A percentile compares a stretch with the other conserved stretches of the same genome.
phyloP scores from a whole-genome alignment of 495 filamentous ascomycete genomes.

The Hyaloscypha hepaticicola region DNA sequence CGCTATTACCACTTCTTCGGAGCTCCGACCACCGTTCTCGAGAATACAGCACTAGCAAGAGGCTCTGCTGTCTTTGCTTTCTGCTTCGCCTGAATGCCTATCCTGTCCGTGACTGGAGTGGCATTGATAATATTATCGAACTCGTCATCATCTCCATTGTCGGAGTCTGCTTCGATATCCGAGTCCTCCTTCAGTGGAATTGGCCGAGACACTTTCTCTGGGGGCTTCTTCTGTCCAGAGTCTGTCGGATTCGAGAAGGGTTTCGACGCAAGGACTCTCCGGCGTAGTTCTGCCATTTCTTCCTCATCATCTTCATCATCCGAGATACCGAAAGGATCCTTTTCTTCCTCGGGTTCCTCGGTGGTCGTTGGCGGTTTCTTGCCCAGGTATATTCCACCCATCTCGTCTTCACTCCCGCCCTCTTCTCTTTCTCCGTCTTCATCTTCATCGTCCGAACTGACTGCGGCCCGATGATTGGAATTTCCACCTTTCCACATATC shows the following conservation, averaged over 20 bases:
- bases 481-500: conserved; percentile 88
- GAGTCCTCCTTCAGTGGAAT: conserved; percentile 57
- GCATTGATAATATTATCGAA: conserved; percentile 94
- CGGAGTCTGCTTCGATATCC: conserved; percentile 71
- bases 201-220: conserved; percentile 57
- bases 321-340: conserved; percentile 70
- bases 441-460: conserved; percentile 56
- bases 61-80: conserved; percentile 28
- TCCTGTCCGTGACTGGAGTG: conserved; percentile 78
- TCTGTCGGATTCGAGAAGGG: conserved; percentile 69
- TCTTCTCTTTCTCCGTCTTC: conserved; percentile 49
- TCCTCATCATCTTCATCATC: conserved; percentile 78
- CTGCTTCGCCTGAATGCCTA: conserved; percentile 59
- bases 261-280: conserved; percentile 80
- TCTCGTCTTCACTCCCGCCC: conserved; percentile 34
- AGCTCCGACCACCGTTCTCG: conserved; percentile 58
- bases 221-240: conserved; percentile 47
- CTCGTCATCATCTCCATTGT: conserved; percentile 63
- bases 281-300: conserved; percentile 88
- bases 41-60: conserved; percentile 56
- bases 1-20: conserved; percentile 54
- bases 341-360: conserved; percentile 45
- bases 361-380: conserved; percentile 43
- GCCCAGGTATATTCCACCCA: conserved; percentile 58
- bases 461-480: conserved; percentile 61